A percentile compares a stretch with the other conserved stretches of the same genome.
Conservation (phyloP, 768 basidiomycete genomes). For the Kwoniella dejecticola region DNA sequence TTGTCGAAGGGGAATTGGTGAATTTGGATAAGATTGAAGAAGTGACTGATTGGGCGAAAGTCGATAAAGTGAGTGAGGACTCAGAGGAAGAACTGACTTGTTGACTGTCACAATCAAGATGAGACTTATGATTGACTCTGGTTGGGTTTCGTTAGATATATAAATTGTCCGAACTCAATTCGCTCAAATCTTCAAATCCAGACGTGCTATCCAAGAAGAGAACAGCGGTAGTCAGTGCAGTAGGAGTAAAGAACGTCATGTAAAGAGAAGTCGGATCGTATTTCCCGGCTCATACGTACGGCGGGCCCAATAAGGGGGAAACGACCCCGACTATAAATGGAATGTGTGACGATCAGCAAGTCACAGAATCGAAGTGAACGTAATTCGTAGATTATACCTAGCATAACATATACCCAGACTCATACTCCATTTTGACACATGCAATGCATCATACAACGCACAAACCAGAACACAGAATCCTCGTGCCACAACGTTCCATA, state of each 20-base stretch:
- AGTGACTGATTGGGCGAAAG: conserved; percentile 68
- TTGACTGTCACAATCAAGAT: no score
- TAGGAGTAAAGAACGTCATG: conserved; percentile 76
- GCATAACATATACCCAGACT: conserved; percentile 5
- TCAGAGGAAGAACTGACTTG: no score
- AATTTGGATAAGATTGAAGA: conserved; percentile 59
- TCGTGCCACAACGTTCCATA: no score
- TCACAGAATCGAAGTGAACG: neutral
- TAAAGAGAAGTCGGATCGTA: no score
- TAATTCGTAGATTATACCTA: neutral
- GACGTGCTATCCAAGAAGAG: conserved; percentile 61
- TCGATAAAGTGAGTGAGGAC: conserved; percentile 68
- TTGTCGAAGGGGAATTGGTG: conserved; percentile 65
- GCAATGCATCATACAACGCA: no score
- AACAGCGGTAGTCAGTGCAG: conserved; percentile 72
- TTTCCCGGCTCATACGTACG: no score
- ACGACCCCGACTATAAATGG: no score
- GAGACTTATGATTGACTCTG: no score
- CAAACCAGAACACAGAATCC: no score
- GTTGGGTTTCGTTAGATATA: conserved; percentile 61
- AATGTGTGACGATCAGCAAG: no score
- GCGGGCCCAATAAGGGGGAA: no score
- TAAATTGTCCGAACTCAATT: conserved; percentile 62
- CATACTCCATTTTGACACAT: no score
- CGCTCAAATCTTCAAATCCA: conserved; percentile 58